phyloP scores from a whole-genome alignment of 2,329 filamentous ascomycete species.

The Trichothecium roseum region DNA sequence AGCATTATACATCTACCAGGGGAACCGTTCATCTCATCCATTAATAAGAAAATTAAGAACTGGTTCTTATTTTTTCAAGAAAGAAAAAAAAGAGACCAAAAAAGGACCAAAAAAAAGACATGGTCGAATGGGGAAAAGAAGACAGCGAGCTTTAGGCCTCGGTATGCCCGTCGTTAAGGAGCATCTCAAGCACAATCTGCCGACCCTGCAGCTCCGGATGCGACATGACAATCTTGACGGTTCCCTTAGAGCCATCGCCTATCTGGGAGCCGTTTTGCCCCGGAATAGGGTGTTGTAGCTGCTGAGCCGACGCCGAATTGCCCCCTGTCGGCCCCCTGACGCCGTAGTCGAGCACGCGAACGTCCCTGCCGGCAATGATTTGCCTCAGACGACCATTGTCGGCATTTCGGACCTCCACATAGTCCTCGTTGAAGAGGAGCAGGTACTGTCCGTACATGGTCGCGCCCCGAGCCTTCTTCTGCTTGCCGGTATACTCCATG shows the following conservation, averaged over 20 bases:
- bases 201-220: constrained; percentile 78
- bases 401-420: constrained; percentile 93
- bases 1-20: neutral
- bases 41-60: neutral
- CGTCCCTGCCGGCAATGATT: constrained; percentile 85
- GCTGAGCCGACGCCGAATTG: constrained; percentile 24
- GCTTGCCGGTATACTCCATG: constrained; percentile 96
- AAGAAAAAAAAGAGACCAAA: neutral
- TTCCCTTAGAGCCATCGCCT: constrained; percentile 50
- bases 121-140: neutral
- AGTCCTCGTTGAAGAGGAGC: constrained; percentile 88
- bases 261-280: constrained; percentile 23
- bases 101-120: neutral
- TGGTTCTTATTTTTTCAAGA: neutral
- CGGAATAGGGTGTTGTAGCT: constrained; percentile 9
- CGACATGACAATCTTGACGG: constrained; percentile 90
- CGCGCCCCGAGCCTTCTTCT: constrained; percentile 65
- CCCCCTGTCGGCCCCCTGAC: constrained; percentile 50
- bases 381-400: constrained; percentile 90
- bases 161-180: constrained; percentile 77
- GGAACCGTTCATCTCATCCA: neutral
- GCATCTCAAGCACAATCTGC: constrained; percentile 84
- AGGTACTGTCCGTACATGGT: constrained; percentile 89
- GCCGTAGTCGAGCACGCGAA: constrained; percentile 83
- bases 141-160: constrained; percentile 28